Conservation (phyloP, 2,329 filamentous ascomycete species). For the Fusarium tjaetaba region DNA sequence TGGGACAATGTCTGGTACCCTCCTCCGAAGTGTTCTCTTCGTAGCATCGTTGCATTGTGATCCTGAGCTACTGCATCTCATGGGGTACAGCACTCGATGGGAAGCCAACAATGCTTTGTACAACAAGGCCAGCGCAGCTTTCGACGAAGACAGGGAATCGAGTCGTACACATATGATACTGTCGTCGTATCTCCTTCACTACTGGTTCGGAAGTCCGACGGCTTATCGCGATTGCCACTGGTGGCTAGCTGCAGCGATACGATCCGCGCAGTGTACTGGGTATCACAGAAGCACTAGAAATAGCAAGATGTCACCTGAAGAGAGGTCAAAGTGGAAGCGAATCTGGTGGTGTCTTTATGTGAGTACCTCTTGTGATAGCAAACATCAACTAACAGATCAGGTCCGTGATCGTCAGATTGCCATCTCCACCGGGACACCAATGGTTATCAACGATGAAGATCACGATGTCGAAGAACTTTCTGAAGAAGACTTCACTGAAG, state of each 20-base stretch:
- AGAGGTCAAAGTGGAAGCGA: not conserved
- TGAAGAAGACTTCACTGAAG: not conserved
- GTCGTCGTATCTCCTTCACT: slow-evolving; percentile 14
- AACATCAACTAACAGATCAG: not conserved
- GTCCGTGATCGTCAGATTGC: not conserved
- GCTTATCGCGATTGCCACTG: slow-evolving; percentile 2
- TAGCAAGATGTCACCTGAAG: accelerated
- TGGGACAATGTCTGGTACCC: not conserved
- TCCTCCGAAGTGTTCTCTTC: not conserved
- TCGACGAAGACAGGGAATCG: not conserved
- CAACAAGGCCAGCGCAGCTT: not conserved
- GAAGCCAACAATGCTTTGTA: not conserved
- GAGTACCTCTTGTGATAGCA: accelerated
- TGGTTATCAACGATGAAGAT: not conserved
- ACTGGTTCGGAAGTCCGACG: slow-evolving; percentile 19
- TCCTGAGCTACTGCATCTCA: not conserved
- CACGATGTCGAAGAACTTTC: not conserved
- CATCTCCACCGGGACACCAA: not conserved
- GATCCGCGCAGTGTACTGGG: not conserved
- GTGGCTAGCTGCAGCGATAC: slow-evolving; percentile 6
- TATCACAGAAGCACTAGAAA: not conserved
- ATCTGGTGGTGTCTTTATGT: slow-evolving; percentile 13
- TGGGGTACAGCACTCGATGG: not conserved
- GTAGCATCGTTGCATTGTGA: slow-evolving; percentile 15
- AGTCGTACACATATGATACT: not conserved